Base-by-base conservation (phyloP, 1,284 basidiomycete species). In the Microbotryum scabiosae region DNA sequence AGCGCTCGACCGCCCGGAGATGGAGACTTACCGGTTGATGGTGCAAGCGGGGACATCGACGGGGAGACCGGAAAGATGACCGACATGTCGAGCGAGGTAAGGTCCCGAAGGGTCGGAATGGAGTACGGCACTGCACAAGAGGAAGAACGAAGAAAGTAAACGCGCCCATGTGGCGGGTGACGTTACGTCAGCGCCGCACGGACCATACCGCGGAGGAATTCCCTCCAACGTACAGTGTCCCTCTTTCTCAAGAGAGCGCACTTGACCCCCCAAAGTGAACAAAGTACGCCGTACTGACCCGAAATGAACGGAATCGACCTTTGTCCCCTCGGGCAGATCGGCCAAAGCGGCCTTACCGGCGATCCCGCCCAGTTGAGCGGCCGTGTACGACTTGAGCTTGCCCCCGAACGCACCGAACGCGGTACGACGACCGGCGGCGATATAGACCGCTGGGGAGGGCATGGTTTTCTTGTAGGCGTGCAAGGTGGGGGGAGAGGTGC, bases 21-120 rank as follows among this genome's bases (percentile, higher is more conserved):
- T 5, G 12, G 26, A 14, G 26, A 60, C 74, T 54, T 55, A 76
- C 77, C 78, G 73, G 74, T 82, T 82, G 51, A 80, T 70, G 0
- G 80, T 81, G 28, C 81, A 70, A 6, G 80, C 80, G n/a, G 80
- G 80, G 1, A 78, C 75, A 20, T 76, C 77, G 21, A 78, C 74
- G 0, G 76, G 76, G 6, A 81, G 79, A 66, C 94, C 94, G 32
- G 92, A 82, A 63, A 79, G 82, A 69, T 97, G 85, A 16, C 88
- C 91, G 63, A 96, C 93, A 76, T 98, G 94, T 66, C 94, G 85
- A 56, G 94, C 91, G 30, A 94, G 90, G 45, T 88, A 91, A 75
- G 97, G 92, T 54, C 92, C 92, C 54, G 91, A 87, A 71, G 77
- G 78, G 64, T 79, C 78, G 0, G 75, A 73, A 57, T 78, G 75